Evolutionary conservation across 331 rosid genomes (phyloP).

Genomic region (Rosa hybrid): DNA sequence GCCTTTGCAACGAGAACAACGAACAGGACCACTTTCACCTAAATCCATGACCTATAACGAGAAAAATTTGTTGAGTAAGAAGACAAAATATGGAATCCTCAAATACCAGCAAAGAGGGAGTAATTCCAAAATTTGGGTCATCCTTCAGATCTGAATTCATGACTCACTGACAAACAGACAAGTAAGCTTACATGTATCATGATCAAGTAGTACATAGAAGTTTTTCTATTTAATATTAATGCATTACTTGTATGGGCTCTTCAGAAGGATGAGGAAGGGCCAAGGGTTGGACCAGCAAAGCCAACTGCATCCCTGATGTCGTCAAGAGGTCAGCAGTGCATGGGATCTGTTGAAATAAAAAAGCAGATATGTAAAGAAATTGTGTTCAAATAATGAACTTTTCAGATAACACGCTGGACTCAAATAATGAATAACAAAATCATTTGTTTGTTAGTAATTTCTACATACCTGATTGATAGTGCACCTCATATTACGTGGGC

Average conservation of each 20-base stretch:
- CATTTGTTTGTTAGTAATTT: background rate
- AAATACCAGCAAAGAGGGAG: slow-evolving; percentile 3
- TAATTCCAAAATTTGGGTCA: background rate
- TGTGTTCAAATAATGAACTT: background rate
- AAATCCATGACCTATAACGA: slow-evolving; percentile 82
- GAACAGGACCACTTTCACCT: slow-evolving; percentile 97
- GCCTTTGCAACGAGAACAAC: slow-evolving; percentile 98
- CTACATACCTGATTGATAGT: slow-evolving; percentile 85
- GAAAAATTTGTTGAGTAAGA: background rate
- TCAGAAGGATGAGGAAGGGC: slow-evolving; percentile 95
- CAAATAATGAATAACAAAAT: background rate
- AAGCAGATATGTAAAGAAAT: background rate
- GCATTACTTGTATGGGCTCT: slow-evolving; percentile 83
- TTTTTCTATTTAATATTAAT: background rate
- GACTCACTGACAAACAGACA: background rate
- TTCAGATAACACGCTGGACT: background rate
- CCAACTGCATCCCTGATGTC: slow-evolving; percentile 95
- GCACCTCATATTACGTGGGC: slow-evolving; percentile 99
- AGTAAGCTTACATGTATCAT: slow-evolving; percentile 4
- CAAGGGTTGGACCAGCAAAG: slow-evolving; percentile 94
- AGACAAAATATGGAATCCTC: background rate
- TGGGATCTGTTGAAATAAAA: slow-evolving; percentile 61
- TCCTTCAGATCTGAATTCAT: background rate
- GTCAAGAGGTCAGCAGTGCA: slow-evolving; percentile 85
- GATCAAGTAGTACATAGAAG: background rate